Percentiles rank a stretch among this genome's conserved stretches.
Conservation (phyloP, 768 basidiomycete species). For the Mycena floridula region DNA sequence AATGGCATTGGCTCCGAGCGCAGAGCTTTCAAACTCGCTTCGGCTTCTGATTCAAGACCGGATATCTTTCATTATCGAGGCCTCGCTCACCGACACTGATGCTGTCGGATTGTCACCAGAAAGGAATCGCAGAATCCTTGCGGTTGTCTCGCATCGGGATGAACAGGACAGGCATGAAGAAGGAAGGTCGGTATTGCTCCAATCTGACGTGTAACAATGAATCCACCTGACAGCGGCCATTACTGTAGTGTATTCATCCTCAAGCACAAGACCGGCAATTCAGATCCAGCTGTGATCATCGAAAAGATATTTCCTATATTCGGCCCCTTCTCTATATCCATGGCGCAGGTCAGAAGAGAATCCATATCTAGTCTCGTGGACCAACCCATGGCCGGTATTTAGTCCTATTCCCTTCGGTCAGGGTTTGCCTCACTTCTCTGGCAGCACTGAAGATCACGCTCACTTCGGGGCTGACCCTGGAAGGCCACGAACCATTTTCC, state of each 20-base stretch:
- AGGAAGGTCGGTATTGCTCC: constrained; percentile 38
- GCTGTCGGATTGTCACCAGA: no score
- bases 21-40: no score
- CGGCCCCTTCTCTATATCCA: constrained; percentile 43
- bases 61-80: not conserved
- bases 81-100: not conserved
- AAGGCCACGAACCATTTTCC: constrained; percentile 24
- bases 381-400: constrained; percentile 37
- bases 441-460: constrained; percentile 9
- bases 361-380: constrained; percentile 15
- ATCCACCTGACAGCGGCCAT: constrained; percentile 9
- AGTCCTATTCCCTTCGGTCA: not conserved
- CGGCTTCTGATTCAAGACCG: no score
- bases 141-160: constrained; percentile 44
- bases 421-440: not conserved
- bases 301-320: constrained; percentile 54
- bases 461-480: constrained; percentile 3
- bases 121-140: constrained; percentile 30
- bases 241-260: constrained; percentile 7
- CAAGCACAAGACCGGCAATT: constrained; percentile 19
- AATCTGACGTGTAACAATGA: not conserved
- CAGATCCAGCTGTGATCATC: no score
- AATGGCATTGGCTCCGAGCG: no score
- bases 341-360: constrained; percentile 45
- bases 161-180: constrained; percentile 39